Base-by-base conservation (phyloP, 805 yeast species). In the Metschnikowia kunwiensis region DNA sequence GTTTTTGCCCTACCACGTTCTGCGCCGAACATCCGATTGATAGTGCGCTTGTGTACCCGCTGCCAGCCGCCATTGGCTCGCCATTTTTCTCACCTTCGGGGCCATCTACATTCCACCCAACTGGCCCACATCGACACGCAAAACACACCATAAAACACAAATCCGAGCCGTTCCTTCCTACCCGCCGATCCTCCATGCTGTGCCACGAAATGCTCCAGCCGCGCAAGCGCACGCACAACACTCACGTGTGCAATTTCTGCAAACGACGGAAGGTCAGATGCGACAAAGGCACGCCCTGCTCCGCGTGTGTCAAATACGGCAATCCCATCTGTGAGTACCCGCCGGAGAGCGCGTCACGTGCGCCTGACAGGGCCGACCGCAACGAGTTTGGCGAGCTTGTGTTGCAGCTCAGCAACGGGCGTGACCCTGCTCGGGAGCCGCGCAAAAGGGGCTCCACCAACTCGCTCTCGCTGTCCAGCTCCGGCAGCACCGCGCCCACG, bases 251-350 rank as follows among this genome's bases (percentile, higher is more conserved):
- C 41, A 44, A 43, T 23, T 46, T 45, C 28, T 53, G 58, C 47
- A 53, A 51, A 22, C 38, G 47, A 15, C 40, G 53, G 29, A 53
- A 53, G 36, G 52, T 52, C 28, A 42, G 45, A 15, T 53, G 58
- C 24, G 54, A 53, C 34, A 52, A 52, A 27, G 54, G 47, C 9
- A 31, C 27, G n/a, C 58, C 58, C 5, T 53, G 58, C 27, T 45
- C 58, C 6, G 60, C 48, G 7, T 49, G 81, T 45, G 39, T 47
- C 7, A 54, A 47, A 16, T 63, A 61, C 32, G 53, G 52, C 11
- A 54, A 54, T 17, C 41, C 51, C 4, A 34, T 34, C 3, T 74
- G 80, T 46, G 50, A 48, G 27, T 54, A 54, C 36, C 36, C 36
- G n/a, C 34, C 38, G 10, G 38, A 34, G 8, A 29, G 29, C 13